Percentiles rank a stretch among this genome's conserved stretches.
Conservation (phyloP, 768 basidiomycete genomes). For the Cyclocybe aegerita region DNA sequence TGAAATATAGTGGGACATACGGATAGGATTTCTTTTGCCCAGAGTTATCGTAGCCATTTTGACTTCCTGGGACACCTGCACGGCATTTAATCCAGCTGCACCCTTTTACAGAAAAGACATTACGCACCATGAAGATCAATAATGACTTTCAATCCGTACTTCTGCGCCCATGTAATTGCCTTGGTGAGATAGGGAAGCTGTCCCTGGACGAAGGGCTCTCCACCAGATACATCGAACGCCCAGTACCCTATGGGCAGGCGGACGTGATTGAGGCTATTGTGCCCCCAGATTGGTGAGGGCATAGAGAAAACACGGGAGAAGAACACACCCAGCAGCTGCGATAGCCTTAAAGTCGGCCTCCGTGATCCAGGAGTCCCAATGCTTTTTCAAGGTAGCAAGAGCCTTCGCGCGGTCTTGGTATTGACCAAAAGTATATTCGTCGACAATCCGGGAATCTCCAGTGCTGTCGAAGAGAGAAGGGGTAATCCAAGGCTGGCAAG, state of each 20-base stretch:
- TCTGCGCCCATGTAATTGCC: slow-evolving; percentile 67
- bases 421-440: slow-evolving; percentile 77
- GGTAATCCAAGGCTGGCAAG: slow-evolving; percentile 67
- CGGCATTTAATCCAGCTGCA: neutral
- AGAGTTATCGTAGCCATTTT: slow-evolving; percentile 83
- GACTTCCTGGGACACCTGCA: slow-evolving; percentile 72
- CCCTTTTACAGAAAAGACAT: slow-evolving; percentile 2
- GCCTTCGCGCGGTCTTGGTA: slow-evolving; percentile 54
- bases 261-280: slow-evolving; percentile 70
- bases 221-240: slow-evolving; percentile 76
- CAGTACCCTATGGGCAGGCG: slow-evolving; percentile 86
- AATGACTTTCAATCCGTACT: slow-evolving; percentile 73
- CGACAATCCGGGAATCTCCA: slow-evolving; percentile 57
- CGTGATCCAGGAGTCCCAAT: slow-evolving; percentile 83
- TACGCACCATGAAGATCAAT: slow-evolving; percentile 64
- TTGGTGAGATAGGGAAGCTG: slow-evolving; percentile 66
- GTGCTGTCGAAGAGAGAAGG: slow-evolving; percentile 72
- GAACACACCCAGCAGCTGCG: slow-evolving; percentile 65
- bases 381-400: slow-evolving; percentile 43
- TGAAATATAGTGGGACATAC: slow-evolving; percentile 21
- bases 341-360: slow-evolving; percentile 75
- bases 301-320: neutral
- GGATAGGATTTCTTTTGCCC: slow-evolving; percentile 60
- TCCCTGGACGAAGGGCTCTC: slow-evolving; percentile 77
- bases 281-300: neutral